Percentiles rank a stretch among this genome's conserved stretches.
Evolutionary conservation across 805 yeast species (phyloP).

Genomic region (Sugiyamaella smithiae): DNA sequence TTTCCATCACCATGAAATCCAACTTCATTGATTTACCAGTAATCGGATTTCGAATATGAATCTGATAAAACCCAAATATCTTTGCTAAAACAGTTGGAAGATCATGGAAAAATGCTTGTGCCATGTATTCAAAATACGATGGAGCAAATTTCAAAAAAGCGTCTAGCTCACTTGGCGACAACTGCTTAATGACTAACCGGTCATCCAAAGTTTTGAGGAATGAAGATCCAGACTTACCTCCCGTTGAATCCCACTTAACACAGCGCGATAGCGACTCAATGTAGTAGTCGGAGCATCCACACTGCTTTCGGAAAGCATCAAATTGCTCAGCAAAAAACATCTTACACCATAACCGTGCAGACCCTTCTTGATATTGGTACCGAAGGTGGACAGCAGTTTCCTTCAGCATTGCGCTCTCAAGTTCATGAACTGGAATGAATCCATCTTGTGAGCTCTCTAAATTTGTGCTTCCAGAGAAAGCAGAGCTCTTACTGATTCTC

Average conservation of each 20-base stretch:
- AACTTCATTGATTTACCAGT: conserved; percentile 76
- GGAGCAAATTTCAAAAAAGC: conserved; percentile 96
- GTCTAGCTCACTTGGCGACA: conserved; percentile 84
- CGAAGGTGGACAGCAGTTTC: conserved; percentile 86
- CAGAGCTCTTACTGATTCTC: conserved; percentile 44
- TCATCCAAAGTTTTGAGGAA: conserved; percentile 91
- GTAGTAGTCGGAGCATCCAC: conserved; percentile 71
- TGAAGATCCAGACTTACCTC: conserved; percentile 96
- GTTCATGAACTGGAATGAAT: conserved; percentile 16
- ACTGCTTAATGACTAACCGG: conserved; percentile 82
- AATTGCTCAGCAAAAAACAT: conserved; percentile 95
- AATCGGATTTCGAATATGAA: conserved; percentile 75
- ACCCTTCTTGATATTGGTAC: conserved; percentile 87
- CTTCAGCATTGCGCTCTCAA: conserved; percentile 73
- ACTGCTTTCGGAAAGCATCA: conserved; percentile 84
- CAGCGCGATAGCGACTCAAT: conserved; percentile 91
- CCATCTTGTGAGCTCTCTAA: conserved; percentile 2
- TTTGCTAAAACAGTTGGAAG: conserved; percentile 93
- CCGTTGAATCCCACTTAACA: conserved; percentile 91
- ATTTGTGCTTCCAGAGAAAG: conserved; percentile 9
- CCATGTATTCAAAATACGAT: conserved; percentile 91
- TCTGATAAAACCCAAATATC: conserved; percentile 92
- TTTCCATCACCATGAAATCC: conserved; percentile 95
- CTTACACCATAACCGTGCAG: conserved; percentile 82
- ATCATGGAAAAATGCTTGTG: conserved; percentile 92